A percentile compares a stretch with the other conserved stretches of the same genome.
Conservation (phyloP, 23 red algal genomes). For the Gracilaria domingensis region DNA sequence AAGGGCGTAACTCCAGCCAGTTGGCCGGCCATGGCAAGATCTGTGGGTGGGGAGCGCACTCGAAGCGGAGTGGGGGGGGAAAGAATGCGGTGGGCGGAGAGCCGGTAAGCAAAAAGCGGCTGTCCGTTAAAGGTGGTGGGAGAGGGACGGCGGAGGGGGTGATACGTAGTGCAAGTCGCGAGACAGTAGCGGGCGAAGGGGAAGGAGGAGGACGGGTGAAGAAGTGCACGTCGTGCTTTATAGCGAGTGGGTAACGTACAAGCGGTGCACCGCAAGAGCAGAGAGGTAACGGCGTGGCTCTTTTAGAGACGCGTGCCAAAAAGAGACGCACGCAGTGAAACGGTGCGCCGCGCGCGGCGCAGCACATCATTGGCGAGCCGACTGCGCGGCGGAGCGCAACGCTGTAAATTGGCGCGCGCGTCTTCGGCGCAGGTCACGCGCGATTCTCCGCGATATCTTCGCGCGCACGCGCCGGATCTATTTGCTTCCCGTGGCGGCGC, state of each 20-base stretch:
- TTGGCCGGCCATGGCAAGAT: neutral
- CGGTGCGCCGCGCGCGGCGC: neutral
- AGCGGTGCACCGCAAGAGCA: neutral
- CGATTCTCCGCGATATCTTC: too few relatives aligned
- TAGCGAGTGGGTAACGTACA: too few relatives aligned
- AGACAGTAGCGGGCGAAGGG: too few relatives aligned
- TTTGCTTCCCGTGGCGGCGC: neutral
- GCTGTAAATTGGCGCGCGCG: slow-evolving; percentile 1
- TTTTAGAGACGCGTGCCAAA: neutral
- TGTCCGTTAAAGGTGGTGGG: neutral
- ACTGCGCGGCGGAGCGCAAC: too few relatives aligned
- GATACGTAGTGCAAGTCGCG: neutral
- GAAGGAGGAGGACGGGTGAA: neutral
- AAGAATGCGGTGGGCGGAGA: neutral
- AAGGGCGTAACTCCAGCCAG: neutral
- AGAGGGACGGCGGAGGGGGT: neutral
- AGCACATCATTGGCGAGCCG: slow-evolving; percentile 1
- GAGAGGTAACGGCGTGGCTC: neutral
- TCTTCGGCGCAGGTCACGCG: neutral
- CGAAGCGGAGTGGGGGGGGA: neutral
- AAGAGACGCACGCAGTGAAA: too few relatives aligned
- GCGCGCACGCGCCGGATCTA: neutral
- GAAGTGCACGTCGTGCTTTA: too few relatives aligned
- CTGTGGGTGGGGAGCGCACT: neutral
- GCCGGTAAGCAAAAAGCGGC: neutral